Conservation (phyloP, 768 basidiomycete genomes). For the Boletus sp. region DNA sequence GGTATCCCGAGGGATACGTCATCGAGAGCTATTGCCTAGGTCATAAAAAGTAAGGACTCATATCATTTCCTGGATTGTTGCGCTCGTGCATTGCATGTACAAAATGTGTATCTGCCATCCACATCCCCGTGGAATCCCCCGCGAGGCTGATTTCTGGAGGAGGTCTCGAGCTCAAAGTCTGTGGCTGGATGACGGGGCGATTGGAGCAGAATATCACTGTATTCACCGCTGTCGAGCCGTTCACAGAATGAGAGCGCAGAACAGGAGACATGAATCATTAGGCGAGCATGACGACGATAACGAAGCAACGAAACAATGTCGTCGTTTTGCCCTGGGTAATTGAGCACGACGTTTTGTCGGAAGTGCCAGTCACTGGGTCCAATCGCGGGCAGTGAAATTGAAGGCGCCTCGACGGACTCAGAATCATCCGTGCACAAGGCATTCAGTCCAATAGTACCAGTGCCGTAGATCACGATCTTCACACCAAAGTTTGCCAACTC, state of each 20-base stretch:
- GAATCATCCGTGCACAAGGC: no score
- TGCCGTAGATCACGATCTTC: no score
- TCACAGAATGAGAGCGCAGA: slow-evolving; percentile 38
- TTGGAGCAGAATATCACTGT: slow-evolving; percentile 54
- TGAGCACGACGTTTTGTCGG: no score
- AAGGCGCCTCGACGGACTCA: no score
- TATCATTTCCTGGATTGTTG: background rate
- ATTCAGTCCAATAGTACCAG: no score
- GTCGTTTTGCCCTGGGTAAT: no score
- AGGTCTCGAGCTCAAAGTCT: slow-evolving; percentile 70
- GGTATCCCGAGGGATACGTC: slow-evolving; percentile 82
- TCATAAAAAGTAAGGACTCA: slow-evolving; percentile 63
- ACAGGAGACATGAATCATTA: slow-evolving; percentile 30
- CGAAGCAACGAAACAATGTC: no score
- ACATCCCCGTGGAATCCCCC: slow-evolving; percentile 53
- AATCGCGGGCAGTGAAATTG: no score
- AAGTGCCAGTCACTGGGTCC: no score
- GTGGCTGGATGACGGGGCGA: slow-evolving; percentile 74
- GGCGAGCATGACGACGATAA: slow-evolving; percentile 29
- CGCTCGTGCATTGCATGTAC: background rate
- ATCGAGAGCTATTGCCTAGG: slow-evolving; percentile 89
- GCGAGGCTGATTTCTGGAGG: slow-evolving; percentile 77
- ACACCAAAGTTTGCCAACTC: no score
- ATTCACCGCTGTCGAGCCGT: slow-evolving; percentile 45
- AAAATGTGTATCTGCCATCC: slow-evolving; percentile 83